Evolutionary conservation across 257 asterid species (phyloP).

Genomic region (Vinca minor): DNA sequence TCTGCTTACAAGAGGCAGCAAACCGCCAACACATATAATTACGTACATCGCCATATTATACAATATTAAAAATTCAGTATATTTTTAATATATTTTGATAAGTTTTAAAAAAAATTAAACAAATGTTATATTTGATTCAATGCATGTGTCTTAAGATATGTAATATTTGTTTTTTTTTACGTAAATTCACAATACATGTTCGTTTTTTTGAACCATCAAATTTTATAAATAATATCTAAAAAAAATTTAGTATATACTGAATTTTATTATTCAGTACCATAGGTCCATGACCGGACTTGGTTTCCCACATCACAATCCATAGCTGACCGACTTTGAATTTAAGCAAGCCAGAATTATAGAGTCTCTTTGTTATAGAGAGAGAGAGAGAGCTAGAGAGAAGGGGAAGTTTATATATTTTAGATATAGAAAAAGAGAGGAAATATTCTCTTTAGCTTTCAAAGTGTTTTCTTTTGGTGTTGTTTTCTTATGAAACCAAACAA

Average conservation of each 20-base stretch:
- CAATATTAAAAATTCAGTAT: constrained; percentile 8
- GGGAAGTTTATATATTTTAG: too few relatives aligned
- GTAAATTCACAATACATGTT: too few relatives aligned
- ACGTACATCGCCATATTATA: constrained; percentile 14
- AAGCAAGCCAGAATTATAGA: constrained; percentile 24
- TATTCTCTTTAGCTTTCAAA: constrained; percentile 52
- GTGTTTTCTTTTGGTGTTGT: constrained; percentile 33
- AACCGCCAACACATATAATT: constrained; percentile 56
- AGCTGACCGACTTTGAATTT: constrained; percentile 67
- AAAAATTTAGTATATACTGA: too few relatives aligned
- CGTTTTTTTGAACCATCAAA: too few relatives aligned
- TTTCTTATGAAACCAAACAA: constrained; percentile 51
- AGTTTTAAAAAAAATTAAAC: too few relatives aligned
- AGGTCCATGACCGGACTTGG: constrained; percentile 25
- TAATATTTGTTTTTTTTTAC: too few relatives aligned
- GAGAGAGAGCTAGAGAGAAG: constrained; percentile 8
- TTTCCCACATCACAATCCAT: constrained; percentile 51
- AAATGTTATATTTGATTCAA: too few relatives aligned
- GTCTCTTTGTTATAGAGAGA: too few relatives aligned
- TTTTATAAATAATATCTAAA: too few relatives aligned
- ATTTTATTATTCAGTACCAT: too few relatives aligned
- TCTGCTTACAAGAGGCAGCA: constrained; percentile 79
- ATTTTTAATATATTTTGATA: too few relatives aligned
- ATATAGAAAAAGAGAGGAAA: constrained; percentile 39
- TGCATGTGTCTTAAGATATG: too few relatives aligned